These are phyloP conservation scores for Fusarium xyrophilum DNA, from an alignment of 2,329 filamentous ascomycete species.

Conservation along the genomic window DNA sequence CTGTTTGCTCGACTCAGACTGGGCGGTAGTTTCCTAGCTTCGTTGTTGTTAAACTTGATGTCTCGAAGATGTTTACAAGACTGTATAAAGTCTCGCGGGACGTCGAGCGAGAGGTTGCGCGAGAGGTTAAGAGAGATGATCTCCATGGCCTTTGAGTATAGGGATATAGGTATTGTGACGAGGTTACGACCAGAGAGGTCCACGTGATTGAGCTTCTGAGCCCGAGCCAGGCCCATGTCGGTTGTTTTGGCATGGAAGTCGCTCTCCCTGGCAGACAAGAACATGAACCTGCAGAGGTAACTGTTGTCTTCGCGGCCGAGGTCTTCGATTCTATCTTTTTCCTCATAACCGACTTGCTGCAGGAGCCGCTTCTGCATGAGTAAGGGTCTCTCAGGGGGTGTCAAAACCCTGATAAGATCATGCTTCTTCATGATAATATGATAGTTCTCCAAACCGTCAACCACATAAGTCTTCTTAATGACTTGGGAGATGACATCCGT, in stretches of 20 bases:
- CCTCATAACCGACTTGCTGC: slow-evolving; percentile 89
- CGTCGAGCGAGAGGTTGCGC: slow-evolving; percentile 86
- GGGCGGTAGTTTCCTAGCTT: slow-evolving; percentile 82
- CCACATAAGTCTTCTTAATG: slow-evolving; percentile 91
- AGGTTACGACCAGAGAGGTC: slow-evolving; percentile 90
- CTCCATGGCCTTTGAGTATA: slow-evolving; percentile 89
- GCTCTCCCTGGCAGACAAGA: slow-evolving; percentile 86
- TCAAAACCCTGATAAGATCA: slow-evolving; percentile 82
- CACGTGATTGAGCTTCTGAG: slow-evolving; percentile 92
- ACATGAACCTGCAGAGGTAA: slow-evolving; percentile 95
- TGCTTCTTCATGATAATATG: slow-evolving; percentile 96
- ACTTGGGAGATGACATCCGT: slow-evolving; percentile 87
- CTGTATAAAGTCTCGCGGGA: slow-evolving; percentile 96
- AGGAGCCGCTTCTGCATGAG: slow-evolving; percentile 90
- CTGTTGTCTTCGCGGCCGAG: slow-evolving; percentile 96
- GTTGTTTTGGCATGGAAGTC: slow-evolving; percentile 73
- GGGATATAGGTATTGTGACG: slow-evolving; percentile 90
- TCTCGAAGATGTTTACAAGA: slow-evolving; percentile 90
- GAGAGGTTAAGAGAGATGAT: slow-evolving; percentile 96
- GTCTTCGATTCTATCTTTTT: slow-evolving; percentile 87
- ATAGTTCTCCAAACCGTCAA: slow-evolving; percentile 90
- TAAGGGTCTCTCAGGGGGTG: slow-evolving; percentile 79
- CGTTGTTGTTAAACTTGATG: slow-evolving; percentile 95
- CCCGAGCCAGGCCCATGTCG: slow-evolving; percentile 81
- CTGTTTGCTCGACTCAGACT: slow-evolving; percentile 82